phyloP scores from a whole-genome alignment of 148 eudicot genomes.

The Pouteria glomerata region DNA sequence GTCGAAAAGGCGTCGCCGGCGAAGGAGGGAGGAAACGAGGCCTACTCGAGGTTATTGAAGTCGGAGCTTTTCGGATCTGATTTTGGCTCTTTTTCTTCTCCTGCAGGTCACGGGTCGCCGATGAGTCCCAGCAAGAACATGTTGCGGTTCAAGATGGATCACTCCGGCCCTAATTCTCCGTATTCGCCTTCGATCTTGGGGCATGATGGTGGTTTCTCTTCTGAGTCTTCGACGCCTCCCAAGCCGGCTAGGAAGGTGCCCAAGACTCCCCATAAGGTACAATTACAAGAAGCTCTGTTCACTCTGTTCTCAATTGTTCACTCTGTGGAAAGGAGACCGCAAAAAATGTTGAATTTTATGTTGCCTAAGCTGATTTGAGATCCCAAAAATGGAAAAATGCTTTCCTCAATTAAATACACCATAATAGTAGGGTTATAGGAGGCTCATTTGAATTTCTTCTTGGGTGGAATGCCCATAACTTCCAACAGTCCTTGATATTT shows the following conservation, averaged over 20 bases:
- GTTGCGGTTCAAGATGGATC: conserved; percentile 83
- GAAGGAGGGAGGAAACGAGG: conserved; percentile 59
- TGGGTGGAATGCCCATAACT: neutral
- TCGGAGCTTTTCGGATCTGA: conserved; percentile 86
- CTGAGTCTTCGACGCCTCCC: conserved; percentile 58
- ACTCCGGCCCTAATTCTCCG: conserved; percentile 50
- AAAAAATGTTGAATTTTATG: no score
- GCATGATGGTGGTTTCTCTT: conserved; percentile 33
- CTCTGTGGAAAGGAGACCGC: neutral
- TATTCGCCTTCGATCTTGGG: conserved; percentile 57
- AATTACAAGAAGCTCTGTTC: neutral
- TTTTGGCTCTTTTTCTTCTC: conserved; percentile 60
- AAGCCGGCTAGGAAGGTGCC: conserved; percentile 91
- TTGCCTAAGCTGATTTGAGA: no score
- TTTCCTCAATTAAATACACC: no score
- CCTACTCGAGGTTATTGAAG: conserved; percentile 62
- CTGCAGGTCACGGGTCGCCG: conserved; percentile 69
- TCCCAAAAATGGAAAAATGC: no score
- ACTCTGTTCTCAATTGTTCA: neutral
- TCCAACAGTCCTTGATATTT: neutral
- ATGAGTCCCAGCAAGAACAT: conserved; percentile 71
- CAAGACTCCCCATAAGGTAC: conserved; percentile 95
- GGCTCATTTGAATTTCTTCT: neutral
- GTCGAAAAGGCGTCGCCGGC: conserved; percentile 62
- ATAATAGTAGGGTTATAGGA: no score